Conservation (phyloP, 352 stramenopile genomes). For the Pythium pectinolyticum region DNA sequence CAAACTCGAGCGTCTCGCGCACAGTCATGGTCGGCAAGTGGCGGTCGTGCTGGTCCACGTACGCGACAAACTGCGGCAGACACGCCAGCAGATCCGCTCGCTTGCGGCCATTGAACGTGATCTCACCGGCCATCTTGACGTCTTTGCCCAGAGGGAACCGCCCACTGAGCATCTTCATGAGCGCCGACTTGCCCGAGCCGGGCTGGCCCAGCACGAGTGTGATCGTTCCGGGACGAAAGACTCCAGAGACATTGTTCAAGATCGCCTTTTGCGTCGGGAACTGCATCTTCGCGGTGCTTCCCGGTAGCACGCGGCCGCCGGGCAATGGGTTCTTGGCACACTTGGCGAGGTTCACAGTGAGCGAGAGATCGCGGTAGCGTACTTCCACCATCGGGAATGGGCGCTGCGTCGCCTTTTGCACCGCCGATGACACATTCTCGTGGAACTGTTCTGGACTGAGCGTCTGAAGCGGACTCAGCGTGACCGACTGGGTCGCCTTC, state of each 20-base stretch:
- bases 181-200: conserved; percentile 26
- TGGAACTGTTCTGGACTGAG: conserved; percentile 34
- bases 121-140: conserved; percentile 27
- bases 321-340: conserved; percentile 10
- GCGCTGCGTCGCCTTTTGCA: conserved; percentile 20
- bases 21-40: conserved; percentile 88
- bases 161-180: conserved; percentile 35
- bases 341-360: conserved; percentile 36
- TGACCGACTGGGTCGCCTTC: conserved; percentile 1
- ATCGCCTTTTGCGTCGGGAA: conserved; percentile 24
- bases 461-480: conserved; percentile 7
- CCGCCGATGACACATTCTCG: conserved; percentile 21
- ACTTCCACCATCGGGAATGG: conserved; percentile 39
- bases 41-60: conserved; percentile 52
- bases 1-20: conserved; percentile 89
- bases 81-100: conserved; percentile 17
- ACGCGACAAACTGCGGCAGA: conserved; percentile 35
- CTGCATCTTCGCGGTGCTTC: neutral
- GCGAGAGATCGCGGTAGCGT: conserved; percentile 38
- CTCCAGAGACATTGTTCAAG: conserved; percentile 30
- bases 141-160: conserved; percentile 23
- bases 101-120: conserved; percentile 33
- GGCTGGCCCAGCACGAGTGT: conserved; percentile 30
- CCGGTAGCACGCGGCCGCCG: conserved; percentile 5
- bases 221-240: conserved; percentile 32